Base-by-base conservation (phyloP, 257 asterid genomes). In the Penstemon newberryi region DNA sequence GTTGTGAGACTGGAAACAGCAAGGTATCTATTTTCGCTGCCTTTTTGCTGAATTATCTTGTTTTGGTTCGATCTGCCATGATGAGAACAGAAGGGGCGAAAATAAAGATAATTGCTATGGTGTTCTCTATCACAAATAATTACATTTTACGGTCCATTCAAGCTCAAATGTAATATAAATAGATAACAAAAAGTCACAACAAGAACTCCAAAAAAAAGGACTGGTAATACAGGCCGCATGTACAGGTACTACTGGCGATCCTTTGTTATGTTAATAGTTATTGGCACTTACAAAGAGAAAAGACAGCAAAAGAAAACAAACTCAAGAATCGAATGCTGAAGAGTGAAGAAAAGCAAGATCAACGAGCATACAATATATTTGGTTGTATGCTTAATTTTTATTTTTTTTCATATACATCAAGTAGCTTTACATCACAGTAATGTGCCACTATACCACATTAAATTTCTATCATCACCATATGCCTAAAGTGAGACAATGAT, bases 31-130 rank as follows among this genome's bases (percentile, higher is more conserved):
- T 68, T 75, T 87, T 58, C 95, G 80, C 50, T 65, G 87, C 76
- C 81, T 81, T 74, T 89, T 89, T 46, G 79, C 68, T 15, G 79
- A 70, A 49, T 53, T 72, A 41, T 82, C 87, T 77, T 72, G 84
- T 77, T 75, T 90, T 7, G 79, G 79, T 62, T 81, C 92, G 19
- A 77, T 77, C 96, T 89, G 87, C 64, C 63, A 80, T 11, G 63
- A 73, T 19, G 64, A 12, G 43, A 75, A 53, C 60, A 55, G 47
- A 15, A 5, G 39, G 40, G 72, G 41, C 63, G 47, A 19, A 19
- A 4, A 18, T 25, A 67, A 70, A 56, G 4, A 50, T 56, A 18
- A 36, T 8, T 9, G 38, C 3, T 7, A 19, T 19, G 9, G 43
- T 6, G 44, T 18, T 25, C 33, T 25, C 33, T 25, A 25, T 25